Evolutionary conservation across 257 asterid species (phyloP), one percentile per base, ranked within the genome.

Genomic region (Solanum gracilifrons): DNA sequence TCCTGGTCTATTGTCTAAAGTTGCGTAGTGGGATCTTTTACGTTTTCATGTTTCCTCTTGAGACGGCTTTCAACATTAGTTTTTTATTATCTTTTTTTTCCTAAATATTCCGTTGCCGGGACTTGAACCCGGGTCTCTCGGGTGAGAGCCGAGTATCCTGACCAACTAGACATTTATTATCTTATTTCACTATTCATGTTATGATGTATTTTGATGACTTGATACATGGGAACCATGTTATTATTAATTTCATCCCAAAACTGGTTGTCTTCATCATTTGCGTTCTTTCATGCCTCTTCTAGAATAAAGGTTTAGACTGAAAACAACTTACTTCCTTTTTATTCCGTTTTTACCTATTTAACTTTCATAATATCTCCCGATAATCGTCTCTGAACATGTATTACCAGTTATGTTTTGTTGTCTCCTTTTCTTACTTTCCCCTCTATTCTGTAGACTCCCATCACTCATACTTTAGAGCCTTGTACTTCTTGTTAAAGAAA

Each of bases 71-170:
- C 79, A 72, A 33, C 27, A 32, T 33, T 33, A 33, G 80, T 39
- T 73, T 72, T 33, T 35, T 18, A 35, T 9, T 20, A 37, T 73
- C 29, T 33, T 73, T 51, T 51, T 48, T 48, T 51, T 1, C 62
- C 62, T 16, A 51, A 66, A 16, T 16, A 74, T 79, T 79, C 66
- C 66, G 3, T 94, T 94, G 95, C 98, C 98, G 96, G 97, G 98
- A 93, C 94, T 93, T 79, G 97, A 93, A 95, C 98, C 94, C 94
- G 93, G 95, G 95, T 92, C 95, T 91, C 95, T 91, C 93, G 95
- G 98, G 98, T 94, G 98, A 96, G 95, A 95, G 96, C 97, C 97
- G 95, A 94, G 95, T 95, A 94, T 95, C 98, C 98, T 95, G 36
- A 96, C 98, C 99, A 96, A 36, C 98, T 94, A 96, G 99, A 96